Base-by-base conservation (phyloP, 1,284 basidiomycete genomes). In the Paramarasmius palmivorus region DNA sequence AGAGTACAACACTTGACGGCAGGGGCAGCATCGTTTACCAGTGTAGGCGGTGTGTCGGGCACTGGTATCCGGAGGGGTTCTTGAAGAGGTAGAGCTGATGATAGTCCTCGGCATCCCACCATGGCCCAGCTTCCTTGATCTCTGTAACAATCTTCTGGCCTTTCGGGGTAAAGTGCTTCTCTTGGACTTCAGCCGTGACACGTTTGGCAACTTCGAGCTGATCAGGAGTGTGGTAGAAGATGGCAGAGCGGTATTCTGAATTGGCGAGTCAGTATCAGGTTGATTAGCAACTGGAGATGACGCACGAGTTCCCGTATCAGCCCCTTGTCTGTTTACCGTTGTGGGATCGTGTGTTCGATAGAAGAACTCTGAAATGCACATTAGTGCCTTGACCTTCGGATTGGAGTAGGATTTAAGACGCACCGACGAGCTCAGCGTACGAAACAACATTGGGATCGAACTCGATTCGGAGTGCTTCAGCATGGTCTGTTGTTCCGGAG, bases 311-410 rank as follows among this genome's bases (percentile, higher is more conserved):
- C 93, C 93, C 1, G 63, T 65, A 64, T 95, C 93, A 1, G 69
- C 79, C 15, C 93, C 93, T 67, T 95, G 93, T 15, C 77, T 72
- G 68, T 95, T 85, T 46, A 79, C 65, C 0, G 91, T 92, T 22
- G 94, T 97, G 1, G 96, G 93, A 64, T 98, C 95, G 67, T 99
- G 96, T 0, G 92, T 95, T 44, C 95, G 83, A 69, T 93, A 95
- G 72, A 95, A 95, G 76, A 94, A 95, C 72, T 96, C 93, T 86
- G 67, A 42, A 20, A 34, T 9, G 6, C 6, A 29, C 23, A 12
- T 46, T 15, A 32, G 44, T 8, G 14, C 17, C 6, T 20, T 37
- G 32, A 34, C 10, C 4, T 19, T 20, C 4, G 37, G 22, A 32
- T 20, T 17, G 29, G 7, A 19, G 17, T 32, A 25, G 23, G 2